phyloP scores from a whole-genome alignment of 768 basidiomycete genomes.

The Lactifluus hygrophoroides region DNA sequence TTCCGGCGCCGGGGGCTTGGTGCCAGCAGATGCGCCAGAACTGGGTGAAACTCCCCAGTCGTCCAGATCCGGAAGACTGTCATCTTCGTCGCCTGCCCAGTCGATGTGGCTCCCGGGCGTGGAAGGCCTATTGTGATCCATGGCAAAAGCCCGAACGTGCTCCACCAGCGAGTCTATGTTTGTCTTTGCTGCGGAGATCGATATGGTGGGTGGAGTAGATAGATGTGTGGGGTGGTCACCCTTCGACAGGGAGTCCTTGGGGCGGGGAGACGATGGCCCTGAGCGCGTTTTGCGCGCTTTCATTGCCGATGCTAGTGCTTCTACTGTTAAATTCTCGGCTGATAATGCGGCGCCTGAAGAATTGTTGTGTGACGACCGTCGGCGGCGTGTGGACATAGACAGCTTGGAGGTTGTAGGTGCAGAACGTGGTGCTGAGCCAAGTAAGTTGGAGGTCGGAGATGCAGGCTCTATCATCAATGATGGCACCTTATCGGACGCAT shows the following conservation, averaged over 20 bases:
- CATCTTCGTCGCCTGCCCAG: conserved; percentile 85
- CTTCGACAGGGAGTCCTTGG: conserved; percentile 29
- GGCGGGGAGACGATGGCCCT: conserved; percentile 20
- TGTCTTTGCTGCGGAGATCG: conserved; percentile 42
- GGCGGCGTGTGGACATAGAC: conserved; percentile 39
- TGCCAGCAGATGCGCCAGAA: conserved; percentile 19
- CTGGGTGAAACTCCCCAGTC: conserved; percentile 70
- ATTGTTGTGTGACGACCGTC: conserved; percentile 39
- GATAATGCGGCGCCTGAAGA: conserved; percentile 12
- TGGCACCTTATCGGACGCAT: conserved; percentile 11
- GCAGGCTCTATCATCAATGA: conserved; percentile 17
- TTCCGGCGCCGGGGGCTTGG: conserved; percentile 13
- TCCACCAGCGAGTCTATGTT: conserved; percentile 74
- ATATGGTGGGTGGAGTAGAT: conserved; percentile 24
- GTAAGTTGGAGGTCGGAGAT: conserved; percentile 9
- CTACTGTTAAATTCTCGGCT: conserved; percentile 21
- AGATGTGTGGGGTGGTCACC: conserved; percentile 55
- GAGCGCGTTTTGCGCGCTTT: conserved; percentile 10
- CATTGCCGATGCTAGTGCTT: conserved; percentile 20
- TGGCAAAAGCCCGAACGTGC: conserved; percentile 63
- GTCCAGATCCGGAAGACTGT: conserved; percentile 70
- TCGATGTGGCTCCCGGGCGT: conserved; percentile 78
- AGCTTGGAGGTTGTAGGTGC: conserved; percentile 30
- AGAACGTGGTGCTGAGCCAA: conserved; percentile 16
- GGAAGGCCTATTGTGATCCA: conserved; percentile 50